Base-by-base conservation (phyloP, 805 yeast genomes). In the Saturnispora ahearnii region DNA sequence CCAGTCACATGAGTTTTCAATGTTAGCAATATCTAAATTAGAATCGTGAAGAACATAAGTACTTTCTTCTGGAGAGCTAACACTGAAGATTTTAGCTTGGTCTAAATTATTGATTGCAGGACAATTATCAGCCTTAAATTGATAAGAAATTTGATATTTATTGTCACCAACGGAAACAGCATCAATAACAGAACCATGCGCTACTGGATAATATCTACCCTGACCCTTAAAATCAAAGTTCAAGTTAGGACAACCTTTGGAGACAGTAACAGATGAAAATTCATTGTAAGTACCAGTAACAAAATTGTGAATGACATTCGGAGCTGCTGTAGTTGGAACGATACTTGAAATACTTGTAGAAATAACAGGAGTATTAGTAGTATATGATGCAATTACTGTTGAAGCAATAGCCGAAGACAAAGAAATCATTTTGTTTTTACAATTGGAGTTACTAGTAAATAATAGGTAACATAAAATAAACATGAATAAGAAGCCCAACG, bases 31-130 rank as follows among this genome's bases (percentile, higher is more conserved):
- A 12, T 58, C 50, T 28, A 48, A 50, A 45, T 63, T 62, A 41
- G 58, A 56, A 28, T 63, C 63, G 46, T 57, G 59, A 5, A 66
- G 53, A 40, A 56, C 49, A 37, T 55, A 51, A 3, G 59, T 54
- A 11, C 54, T 46, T 3, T 53, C 52, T 41, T 59, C 56, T 11
- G 68, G 66, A 30, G 67, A 62, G 8, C 49, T 24, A 33, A 65
- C 51, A 37, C 66, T 65, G 37, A 63, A 59, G 29, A 66, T 55
- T 37, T 62, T 62, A 40, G 62, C 51, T 45, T 59, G 62, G 13
- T 59, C 62, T 24, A 61, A 48, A 36, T 60, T 55, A 1, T 55
- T 52, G 31, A 57, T 45, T 24, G 51, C 50, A 9, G 52, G 34
- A 33, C 53, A 50, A 8, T 33, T 33, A 1, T 48, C 53, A 21